Evolutionary conservation across 2,329 filamentous ascomycete species (phyloP), one percentile per base, ranked within the genome.

Genomic region (Arthrobotrys pseudoclavata): DNA sequence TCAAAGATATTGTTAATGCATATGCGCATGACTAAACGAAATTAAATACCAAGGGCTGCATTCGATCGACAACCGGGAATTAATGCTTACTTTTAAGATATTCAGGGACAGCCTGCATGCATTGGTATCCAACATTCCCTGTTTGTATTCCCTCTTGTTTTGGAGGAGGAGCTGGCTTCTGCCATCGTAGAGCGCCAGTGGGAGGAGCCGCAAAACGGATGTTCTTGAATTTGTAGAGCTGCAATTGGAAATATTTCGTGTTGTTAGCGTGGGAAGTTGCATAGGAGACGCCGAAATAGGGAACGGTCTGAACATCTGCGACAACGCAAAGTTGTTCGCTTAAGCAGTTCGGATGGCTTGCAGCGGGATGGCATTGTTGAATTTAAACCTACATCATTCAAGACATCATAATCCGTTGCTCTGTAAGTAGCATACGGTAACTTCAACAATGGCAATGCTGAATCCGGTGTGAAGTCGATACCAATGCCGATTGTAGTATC

Each of bases 201-300:
- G 85, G 85, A 10, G 85, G 84, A 9, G 85, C 85, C 1, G 84
- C 85, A 79, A 84, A 86, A 0, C 84, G 84, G 63, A 86, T 84
- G 71, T 86, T 86, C 67, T 83, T 83, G 80, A 86, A 86, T 40
- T 80, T 81, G 70, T 85, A 84, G 31, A 83, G 82, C 79, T 82
- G 63, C n/a, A 66, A n/a, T 37, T 7, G 7, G 24, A 29, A 15
- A 45, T 31, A 26, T 63, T 63, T 61, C 64, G 66, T 34, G 67
- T 76, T 69, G 60, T 60, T 52, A 60, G 57, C 55, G 63, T 67
- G 15, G 22, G 18, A 42, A 60, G 20, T 60, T 40, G n/a, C 31
- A 42, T 20, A 42, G n/a, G n/a, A n/a, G 34, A 26, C 22, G 9
- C 29, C 61, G 40, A 40, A 72, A 72, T 50, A 15, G 69, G 69